phyloP scores from a whole-genome alignment of 108 stramenopile genomes.

The Cyclotella sp. region DNA sequence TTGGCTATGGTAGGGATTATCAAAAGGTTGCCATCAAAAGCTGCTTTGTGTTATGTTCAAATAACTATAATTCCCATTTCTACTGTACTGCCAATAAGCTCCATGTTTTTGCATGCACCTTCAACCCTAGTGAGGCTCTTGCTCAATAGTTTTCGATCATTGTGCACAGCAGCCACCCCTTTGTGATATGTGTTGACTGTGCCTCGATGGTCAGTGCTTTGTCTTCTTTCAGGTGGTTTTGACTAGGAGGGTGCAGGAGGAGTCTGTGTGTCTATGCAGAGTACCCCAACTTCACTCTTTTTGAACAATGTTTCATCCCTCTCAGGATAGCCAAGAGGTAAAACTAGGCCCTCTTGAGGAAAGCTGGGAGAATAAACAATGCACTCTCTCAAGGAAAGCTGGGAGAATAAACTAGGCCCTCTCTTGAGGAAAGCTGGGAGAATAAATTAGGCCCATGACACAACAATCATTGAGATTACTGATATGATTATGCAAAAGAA shows the following conservation, averaged over 20 bases:
- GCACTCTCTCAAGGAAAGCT: too few species aligned
- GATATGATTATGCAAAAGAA: too few species aligned
- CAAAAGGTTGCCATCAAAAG: conserved; percentile 12
- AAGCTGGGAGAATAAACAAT: too few species aligned
- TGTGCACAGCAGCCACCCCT: not conserved
- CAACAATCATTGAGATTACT: too few species aligned
- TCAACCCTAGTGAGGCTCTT: not conserved
- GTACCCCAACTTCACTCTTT: too few species aligned
- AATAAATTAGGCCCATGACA: too few species aligned
- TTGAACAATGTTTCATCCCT: too few species aligned
- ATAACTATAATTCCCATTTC: not conserved
- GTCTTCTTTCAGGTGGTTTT: not conserved
- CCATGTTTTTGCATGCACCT: not conserved
- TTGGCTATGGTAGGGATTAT: conserved; percentile 26
- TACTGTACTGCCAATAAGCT: not conserved
- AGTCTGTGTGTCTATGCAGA: too few species aligned
- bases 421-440: too few species aligned
- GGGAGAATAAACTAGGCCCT: too few species aligned
- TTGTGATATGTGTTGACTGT: not conserved
- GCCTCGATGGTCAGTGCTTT: not conserved
- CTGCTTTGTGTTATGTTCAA: not conserved
- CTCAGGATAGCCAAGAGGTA: too few species aligned
- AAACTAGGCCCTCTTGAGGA: too few species aligned
- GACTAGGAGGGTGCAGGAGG: conserved; percentile 9
- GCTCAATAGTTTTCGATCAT: not conserved